Conservation (phyloP, 2,329 filamentous ascomycete species). For the Ophiostoma tasmaniense region DNA sequence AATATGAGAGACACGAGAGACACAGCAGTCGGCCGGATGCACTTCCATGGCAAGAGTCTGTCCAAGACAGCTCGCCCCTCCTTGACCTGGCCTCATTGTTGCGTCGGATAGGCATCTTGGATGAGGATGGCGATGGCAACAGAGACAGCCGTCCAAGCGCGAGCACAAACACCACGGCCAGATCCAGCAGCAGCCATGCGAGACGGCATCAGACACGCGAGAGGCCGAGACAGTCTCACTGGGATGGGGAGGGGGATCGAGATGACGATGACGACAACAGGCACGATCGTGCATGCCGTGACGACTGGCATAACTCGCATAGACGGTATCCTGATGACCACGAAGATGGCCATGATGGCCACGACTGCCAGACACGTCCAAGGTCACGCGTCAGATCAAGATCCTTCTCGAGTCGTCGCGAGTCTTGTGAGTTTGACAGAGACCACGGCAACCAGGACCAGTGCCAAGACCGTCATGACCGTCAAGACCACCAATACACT, state of each 20-base stretch:
- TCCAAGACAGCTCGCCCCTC: not conserved
- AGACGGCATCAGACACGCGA: not conserved
- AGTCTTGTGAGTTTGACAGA: not conserved
- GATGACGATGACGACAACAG: not conserved
- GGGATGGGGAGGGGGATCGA: not conserved
- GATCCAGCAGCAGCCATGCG: not conserved
- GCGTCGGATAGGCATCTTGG: not conserved
- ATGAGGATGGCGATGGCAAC: not conserved
- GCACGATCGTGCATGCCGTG: not conserved
- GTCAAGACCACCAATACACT: not conserved
- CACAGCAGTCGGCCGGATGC: not conserved
- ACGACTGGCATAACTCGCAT: not conserved
- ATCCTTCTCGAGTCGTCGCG: not conserved
- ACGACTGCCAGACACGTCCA: not conserved
- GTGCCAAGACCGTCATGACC: not conserved
- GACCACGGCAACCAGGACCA: not conserved
- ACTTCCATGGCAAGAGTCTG: not conserved
- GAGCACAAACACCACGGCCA: not conserved
- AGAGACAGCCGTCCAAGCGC: not conserved
- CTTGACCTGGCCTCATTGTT: not conserved
- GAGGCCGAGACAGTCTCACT: not conserved
- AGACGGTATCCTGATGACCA: not conserved
- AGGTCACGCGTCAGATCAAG: not conserved
- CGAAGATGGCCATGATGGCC: not conserved
- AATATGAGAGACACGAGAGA: not conserved